Percentiles rank a stretch among this genome's conserved stretches.
Conservation (phyloP, 1,284 basidiomycete genomes). For the Dichomitus squalens region DNA sequence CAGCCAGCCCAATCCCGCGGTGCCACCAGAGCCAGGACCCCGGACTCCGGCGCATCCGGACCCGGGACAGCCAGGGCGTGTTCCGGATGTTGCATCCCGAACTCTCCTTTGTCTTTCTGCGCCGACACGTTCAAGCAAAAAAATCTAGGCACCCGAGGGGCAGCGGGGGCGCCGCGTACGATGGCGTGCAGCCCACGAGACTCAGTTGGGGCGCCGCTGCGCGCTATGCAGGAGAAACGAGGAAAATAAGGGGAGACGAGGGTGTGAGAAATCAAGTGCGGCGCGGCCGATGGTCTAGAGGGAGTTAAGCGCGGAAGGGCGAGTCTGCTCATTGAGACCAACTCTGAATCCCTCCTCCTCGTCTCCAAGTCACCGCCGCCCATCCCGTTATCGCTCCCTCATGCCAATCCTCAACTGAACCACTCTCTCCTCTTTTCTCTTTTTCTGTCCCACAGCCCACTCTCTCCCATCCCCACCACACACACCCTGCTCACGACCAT, state of each 20-base stretch:
- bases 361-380: conserved; percentile 29
- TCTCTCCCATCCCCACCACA: conserved; percentile 21
- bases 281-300: conserved; percentile 6
- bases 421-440: conserved; percentile 25
- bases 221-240: neutral
- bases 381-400: conserved; percentile 34
- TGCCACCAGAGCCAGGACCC: conserved; percentile 13
- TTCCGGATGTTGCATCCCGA: conserved; percentile 13
- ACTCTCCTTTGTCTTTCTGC: conserved; percentile 6
- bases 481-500: conserved; percentile 16
- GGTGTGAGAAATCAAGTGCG: conserved; percentile 23
- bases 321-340: conserved; percentile 27
- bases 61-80: conserved; percentile 8
- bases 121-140: conserved; percentile 8
- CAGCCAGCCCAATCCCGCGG: neutral
- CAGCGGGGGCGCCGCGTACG: neutral
- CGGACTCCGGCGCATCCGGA: conserved; percentile 10
- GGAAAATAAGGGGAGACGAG: conserved; percentile 3
- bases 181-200: too few species aligned
- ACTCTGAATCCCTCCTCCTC: conserved; percentile 25
- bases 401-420: conserved; percentile 24
- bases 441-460: conserved; percentile 21
- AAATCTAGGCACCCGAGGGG: neutral
- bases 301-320: conserved; percentile 12
- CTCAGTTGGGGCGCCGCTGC: too few species aligned